A percentile compares a stretch with the other conserved stretches of the same genome.
These are phyloP conservation scores for Salix arbutifolia DNA, from an alignment of 345 rosid genomes.

Conservation along the genomic window DNA sequence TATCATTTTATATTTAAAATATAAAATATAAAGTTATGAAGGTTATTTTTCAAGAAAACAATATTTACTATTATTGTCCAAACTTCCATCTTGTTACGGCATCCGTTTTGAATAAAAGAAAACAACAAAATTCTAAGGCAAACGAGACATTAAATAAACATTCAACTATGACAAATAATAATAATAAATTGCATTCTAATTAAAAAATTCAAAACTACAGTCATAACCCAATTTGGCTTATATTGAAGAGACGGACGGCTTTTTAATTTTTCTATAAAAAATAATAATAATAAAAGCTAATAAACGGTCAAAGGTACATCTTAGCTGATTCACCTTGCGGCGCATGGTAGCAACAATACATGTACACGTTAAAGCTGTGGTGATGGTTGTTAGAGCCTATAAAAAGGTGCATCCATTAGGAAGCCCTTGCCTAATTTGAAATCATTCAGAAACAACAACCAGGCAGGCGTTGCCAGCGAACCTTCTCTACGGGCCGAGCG, in stretches of 20 bases:
- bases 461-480: conserved; percentile 11
- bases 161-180: no score
- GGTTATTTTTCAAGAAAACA: no score
- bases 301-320: background rate
- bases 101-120: no score
- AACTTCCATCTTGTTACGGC: no score
- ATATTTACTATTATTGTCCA: no score
- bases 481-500: background rate
- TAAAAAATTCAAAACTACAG: background rate
- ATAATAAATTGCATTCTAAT: background rate
- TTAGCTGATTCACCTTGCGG: background rate
- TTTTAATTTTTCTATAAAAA: background rate
- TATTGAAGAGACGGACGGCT: background rate
- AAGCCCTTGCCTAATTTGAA: no score
- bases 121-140: no score
- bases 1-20: no score
- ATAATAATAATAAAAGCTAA: background rate
- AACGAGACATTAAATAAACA: no score
- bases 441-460: no score
- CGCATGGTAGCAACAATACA: background rate
- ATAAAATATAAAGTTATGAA: no score
- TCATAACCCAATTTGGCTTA: background rate
- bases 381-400: background rate
- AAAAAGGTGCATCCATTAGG: background rate
- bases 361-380: background rate